phyloP scores from a whole-genome alignment of 495 filamentous ascomycete genomes.

The Penicillium paradoxum region DNA sequence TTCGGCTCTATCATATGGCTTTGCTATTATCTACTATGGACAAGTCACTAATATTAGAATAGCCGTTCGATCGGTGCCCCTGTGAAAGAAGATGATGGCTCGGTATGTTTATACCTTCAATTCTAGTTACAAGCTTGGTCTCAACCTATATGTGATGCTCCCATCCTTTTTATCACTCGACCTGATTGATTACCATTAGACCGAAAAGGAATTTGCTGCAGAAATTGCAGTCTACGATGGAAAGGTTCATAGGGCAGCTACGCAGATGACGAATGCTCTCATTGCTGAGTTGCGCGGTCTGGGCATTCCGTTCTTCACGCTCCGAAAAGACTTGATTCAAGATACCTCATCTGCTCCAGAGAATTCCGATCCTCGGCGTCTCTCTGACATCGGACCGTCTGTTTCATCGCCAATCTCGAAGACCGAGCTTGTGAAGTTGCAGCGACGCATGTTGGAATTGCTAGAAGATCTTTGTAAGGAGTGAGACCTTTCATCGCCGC shows the following conservation, averaged over 20 bases:
- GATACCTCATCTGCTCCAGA: background rate
- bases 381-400: background rate
- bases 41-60: background rate
- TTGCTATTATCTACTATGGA: background rate
- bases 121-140: background rate
- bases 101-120: slow-evolving; percentile 24
- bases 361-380: background rate
- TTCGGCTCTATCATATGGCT: background rate
- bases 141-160: background rate
- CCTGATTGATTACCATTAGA: slow-evolving; percentile 17
- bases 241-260: slow-evolving; percentile 57
- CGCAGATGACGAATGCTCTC: slow-evolving; percentile 55
- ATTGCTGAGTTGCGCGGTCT: slow-evolving; percentile 49
- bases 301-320: slow-evolving; percentile 63
- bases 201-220: slow-evolving; percentile 42
- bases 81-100: slow-evolving; percentile 24
- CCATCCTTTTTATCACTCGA: background rate
- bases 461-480: slow-evolving; percentile 58
- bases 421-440: slow-evolving; percentile 47
- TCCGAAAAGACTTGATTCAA: slow-evolving; percentile 38
- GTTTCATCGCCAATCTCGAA: slow-evolving; percentile 24
- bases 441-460: slow-evolving; percentile 56
- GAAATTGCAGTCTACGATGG: slow-evolving; percentile 55
- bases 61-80: slow-evolving; percentile 42
- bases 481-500: slow-evolving; percentile 8